Conservation (phyloP, 2,329 filamentous ascomycete species). For the Whalleya microplaca region DNA sequence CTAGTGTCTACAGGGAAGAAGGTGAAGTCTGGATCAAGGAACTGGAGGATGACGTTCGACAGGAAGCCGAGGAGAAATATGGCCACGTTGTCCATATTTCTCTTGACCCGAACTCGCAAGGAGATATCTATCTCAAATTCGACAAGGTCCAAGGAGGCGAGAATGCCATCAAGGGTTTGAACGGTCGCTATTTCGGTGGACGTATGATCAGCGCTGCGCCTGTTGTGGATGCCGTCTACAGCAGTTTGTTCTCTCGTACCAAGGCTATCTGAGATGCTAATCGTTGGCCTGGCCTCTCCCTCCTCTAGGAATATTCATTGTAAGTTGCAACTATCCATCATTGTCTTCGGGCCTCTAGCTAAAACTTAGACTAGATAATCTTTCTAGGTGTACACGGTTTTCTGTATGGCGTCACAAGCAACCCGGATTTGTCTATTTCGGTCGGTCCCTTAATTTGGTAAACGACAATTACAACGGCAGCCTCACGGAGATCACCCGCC, state of each 20-base stretch:
- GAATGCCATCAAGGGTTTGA: slow-evolving; percentile 96
- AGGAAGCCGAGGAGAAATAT: slow-evolving; percentile 93
- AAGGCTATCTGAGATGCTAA: slow-evolving; percentile 75
- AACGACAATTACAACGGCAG: slow-evolving; percentile 26
- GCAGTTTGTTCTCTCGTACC: slow-evolving; percentile 88
- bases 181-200: slow-evolving; percentile 94
- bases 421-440: background rate
- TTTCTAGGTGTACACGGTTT: slow-evolving; percentile 8
- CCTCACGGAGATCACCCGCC: slow-evolving; percentile 23
- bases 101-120: slow-evolving; percentile 88
- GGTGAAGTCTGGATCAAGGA: slow-evolving; percentile 90
- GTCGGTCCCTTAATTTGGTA: slow-evolving; percentile 23
- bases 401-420: slow-evolving; percentile 4
- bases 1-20: slow-evolving; percentile 67
- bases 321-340: slow-evolving; percentile 18
- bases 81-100: slow-evolving; percentile 97
- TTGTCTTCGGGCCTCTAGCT: background rate
- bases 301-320: slow-evolving; percentile 51
- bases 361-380: slow-evolving; percentile 15
- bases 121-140: slow-evolving; percentile 99
- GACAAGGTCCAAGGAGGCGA: slow-evolving; percentile 93
- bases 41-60: slow-evolving; percentile 88
- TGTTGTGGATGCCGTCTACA: slow-evolving; percentile 98
- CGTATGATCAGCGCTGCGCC: slow-evolving; percentile 91
- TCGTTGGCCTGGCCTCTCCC: slow-evolving; percentile 48